Conservation (phyloP, 805 yeast genomes). For the Wickerhamiella sergipiensis region DNA sequence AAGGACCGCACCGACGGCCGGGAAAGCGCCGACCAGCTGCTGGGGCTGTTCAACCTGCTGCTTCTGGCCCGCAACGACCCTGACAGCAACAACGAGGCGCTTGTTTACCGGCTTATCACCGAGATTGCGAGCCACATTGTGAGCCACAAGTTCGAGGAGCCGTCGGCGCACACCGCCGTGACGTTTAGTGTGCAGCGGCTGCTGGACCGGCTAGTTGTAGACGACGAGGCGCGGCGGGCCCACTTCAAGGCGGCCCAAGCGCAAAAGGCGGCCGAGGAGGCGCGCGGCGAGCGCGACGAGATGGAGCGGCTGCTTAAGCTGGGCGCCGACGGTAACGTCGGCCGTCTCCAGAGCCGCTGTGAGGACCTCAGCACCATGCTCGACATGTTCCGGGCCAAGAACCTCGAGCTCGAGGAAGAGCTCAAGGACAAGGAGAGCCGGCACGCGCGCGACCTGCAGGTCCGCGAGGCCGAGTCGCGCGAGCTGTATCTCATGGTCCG, state of each 20-base stretch:
- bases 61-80: conserved; percentile 30
- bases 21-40: conserved; percentile 43
- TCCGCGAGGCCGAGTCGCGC: conserved; percentile 36
- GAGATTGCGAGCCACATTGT: conserved; percentile 44
- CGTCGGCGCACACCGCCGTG: conserved; percentile 36
- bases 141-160: conserved; percentile 29
- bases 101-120: conserved; percentile 45
- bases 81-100: conserved; percentile 28
- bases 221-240: conserved; percentile 73
- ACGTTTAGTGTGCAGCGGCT: conserved; percentile 66
- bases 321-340: conserved; percentile 65
- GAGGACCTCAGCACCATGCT: conserved; percentile 50
- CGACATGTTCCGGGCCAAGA: conserved; percentile 44
- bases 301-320: conserved; percentile 51
- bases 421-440: conserved; percentile 44
- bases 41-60: conserved; percentile 55
- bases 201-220: conserved; percentile 62
- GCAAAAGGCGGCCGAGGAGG: conserved; percentile 39
- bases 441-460: conserved; percentile 24
- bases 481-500: conserved; percentile 37
- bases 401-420: conserved; percentile 46
- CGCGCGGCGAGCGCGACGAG: conserved; percentile 45
- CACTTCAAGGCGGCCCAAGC: conserved; percentile 41
- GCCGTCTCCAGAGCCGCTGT: conserved; percentile 45
- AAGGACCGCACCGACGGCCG: conserved; percentile 45